Conservation (phyloP, 2,329 filamentous ascomycete genomes). For the Monosporascus ibericus region DNA sequence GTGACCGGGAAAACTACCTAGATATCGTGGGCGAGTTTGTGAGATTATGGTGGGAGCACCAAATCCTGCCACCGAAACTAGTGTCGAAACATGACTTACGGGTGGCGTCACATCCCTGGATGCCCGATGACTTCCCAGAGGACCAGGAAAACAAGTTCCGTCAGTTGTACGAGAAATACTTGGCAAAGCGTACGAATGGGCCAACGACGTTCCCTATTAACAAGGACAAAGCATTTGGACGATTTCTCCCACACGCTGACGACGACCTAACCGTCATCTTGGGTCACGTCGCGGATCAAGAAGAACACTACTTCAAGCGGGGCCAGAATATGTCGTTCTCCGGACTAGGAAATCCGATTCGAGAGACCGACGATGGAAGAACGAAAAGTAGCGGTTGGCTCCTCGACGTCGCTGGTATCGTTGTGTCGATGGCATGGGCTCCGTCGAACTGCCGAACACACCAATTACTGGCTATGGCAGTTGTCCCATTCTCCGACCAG, state of each 20-base stretch:
- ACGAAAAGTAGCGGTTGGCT: conserved; percentile 39
- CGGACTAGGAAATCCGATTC: conserved; percentile 15
- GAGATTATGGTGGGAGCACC: conserved; percentile 21
- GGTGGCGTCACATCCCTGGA: conserved; percentile 21
- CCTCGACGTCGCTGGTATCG: conserved; percentile 48
- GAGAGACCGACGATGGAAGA: conserved; percentile 8
- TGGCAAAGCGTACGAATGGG: conserved; percentile 8
- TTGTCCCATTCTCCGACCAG: conserved; percentile 46
- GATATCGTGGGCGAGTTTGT: conserved; percentile 17
- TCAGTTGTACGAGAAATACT: conserved; percentile 17
- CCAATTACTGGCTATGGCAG: conserved; percentile 47
- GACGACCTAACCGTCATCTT: conserved; percentile 18
- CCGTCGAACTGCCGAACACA: conserved; percentile 29
- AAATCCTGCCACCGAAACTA: conserved; percentile 24
- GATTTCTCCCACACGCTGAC: conserved; percentile 16
- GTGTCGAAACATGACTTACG: conserved; percentile 9
- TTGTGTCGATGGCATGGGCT: conserved; percentile 48
- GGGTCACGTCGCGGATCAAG: conserved; percentile 21
- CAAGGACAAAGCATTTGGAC: conserved; percentile 14
- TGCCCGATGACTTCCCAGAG: conserved; percentile 16
- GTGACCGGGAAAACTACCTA: conserved; percentile 18
- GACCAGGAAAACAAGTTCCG: conserved; percentile 15
- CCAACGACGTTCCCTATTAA: conserved; percentile 17
- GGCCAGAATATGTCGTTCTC: conserved; percentile 20
- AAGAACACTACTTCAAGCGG: conserved; percentile 17